Evolutionary conservation across 768 basidiomycete genomes (phyloP).

Genomic region (Suillus plorans): DNA sequence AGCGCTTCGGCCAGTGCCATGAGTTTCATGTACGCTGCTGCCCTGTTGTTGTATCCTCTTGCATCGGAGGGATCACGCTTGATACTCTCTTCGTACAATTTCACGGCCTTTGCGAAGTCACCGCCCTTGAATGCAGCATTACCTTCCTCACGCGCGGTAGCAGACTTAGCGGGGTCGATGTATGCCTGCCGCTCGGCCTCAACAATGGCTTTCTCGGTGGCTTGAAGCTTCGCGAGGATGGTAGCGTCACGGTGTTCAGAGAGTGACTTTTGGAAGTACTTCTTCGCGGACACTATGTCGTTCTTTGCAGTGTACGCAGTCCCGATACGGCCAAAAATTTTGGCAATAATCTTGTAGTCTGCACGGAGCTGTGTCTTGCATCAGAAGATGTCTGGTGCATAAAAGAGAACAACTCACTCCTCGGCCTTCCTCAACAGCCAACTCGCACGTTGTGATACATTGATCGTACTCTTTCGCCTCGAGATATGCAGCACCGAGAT

Average conservation of each 20-base stretch:
- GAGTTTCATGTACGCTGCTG: constrained; percentile 96
- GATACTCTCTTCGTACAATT: constrained; percentile 92
- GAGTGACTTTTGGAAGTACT: constrained; percentile 90
- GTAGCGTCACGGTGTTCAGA: constrained; percentile 96
- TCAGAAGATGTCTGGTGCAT: neutral
- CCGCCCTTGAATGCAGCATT: constrained; percentile 90
- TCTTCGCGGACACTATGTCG: constrained; percentile 77
- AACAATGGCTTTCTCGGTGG: constrained; percentile 71
- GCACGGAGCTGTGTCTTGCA: constrained; percentile 60
- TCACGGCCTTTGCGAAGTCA: constrained; percentile 89
- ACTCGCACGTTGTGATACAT: constrained; percentile 88
- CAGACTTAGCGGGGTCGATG: constrained; percentile 82
- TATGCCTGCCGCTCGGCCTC: constrained; percentile 84
- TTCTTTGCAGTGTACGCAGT: constrained; percentile 80
- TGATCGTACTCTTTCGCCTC: constrained; percentile 92
- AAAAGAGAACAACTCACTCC: constrained; percentile 41
- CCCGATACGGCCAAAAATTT: constrained; percentile 90
- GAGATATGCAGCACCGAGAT: constrained; percentile 87
- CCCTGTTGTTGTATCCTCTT: constrained; percentile 95
- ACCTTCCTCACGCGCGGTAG: constrained; percentile 85
- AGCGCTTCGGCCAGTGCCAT: constrained; percentile 91
- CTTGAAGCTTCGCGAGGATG: constrained; percentile 86
- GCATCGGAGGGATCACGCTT: constrained; percentile 92
- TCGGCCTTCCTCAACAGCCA: constrained; percentile 95
- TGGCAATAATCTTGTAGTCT: constrained; percentile 94